These are phyloP conservation scores for Heliosperma pusillum DNA, from an alignment of 148 eudicot species.

Conservation along the genomic window DNA sequence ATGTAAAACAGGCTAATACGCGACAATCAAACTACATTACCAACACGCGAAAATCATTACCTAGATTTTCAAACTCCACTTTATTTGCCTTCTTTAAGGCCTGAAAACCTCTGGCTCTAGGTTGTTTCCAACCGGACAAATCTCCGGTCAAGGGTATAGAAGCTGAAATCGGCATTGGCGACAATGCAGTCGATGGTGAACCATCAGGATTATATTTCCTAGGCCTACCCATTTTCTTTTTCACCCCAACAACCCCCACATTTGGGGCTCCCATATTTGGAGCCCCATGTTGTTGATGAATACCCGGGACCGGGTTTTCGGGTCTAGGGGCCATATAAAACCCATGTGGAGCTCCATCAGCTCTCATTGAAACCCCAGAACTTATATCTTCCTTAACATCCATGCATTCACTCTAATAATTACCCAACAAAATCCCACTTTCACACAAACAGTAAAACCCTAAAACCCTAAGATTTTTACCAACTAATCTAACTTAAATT, in stretches of 20 bases:
- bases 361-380: constrained; percentile 38
- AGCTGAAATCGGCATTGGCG: constrained; percentile 96
- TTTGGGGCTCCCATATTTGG: constrained; percentile 30
- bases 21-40: neutral
- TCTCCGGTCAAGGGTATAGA: constrained; percentile 86
- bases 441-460: constrained; percentile 19
- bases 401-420: constrained; percentile 44
- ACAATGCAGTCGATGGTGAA: constrained; percentile 43
- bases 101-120: constrained; percentile 42
- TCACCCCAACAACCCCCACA: constrained; percentile 27
- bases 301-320: constrained; percentile 30
- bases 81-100: constrained; percentile 65
- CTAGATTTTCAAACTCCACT: constrained; percentile 49
- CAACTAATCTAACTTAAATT: constrained; percentile 18
- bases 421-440: constrained; percentile 14
- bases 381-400: constrained; percentile 56
- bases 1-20: neutral
- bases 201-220: constrained; percentile 85
- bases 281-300: constrained; percentile 31
- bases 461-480: constrained; percentile 30
- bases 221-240: constrained; percentile 92
- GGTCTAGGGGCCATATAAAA: constrained; percentile 38
- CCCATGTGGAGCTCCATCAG: constrained; percentile 43
- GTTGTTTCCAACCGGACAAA: constrained; percentile 69
- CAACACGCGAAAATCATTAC: constrained; percentile 30